Evolutionary conservation across 1,284 basidiomycete species (phyloP).

Genomic region (Acaromyces ingoldii): DNA sequence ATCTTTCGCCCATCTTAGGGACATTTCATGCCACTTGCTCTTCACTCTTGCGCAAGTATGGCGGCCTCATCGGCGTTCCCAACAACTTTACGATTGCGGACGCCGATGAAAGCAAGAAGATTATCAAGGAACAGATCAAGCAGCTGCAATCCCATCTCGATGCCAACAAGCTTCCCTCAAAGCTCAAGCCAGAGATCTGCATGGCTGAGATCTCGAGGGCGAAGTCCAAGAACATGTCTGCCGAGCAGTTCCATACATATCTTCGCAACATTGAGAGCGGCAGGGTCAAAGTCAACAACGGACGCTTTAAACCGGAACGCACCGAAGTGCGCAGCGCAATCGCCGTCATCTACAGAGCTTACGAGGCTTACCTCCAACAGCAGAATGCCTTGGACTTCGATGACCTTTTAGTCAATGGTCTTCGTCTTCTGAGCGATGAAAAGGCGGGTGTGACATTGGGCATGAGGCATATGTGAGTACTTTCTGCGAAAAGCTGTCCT

Average conservation of each 20-base stretch:
- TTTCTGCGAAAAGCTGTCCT: neutral
- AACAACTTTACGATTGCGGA: conserved; percentile 80
- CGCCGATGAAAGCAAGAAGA: conserved; percentile 70
- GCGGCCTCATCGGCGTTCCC: conserved; percentile 61
- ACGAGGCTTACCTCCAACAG: conserved; percentile 62
- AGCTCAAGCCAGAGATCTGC: conserved; percentile 64
- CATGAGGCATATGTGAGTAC: conserved; percentile 59
- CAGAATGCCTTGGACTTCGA: conserved; percentile 82
- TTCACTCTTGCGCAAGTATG: conserved; percentile 65
- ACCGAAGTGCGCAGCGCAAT: conserved; percentile 5
- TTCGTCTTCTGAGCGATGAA: conserved; percentile 61
- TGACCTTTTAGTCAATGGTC: conserved; percentile 70
- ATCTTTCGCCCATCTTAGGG: conserved; percentile 54
- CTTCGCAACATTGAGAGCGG: neutral
- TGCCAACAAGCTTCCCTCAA: conserved; percentile 59
- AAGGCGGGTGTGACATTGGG: conserved; percentile 60
- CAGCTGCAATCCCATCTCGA: conserved; percentile 55
- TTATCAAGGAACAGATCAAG: conserved; percentile 64
- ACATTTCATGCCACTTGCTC: conserved; percentile 82
- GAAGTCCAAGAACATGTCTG: conserved; percentile 67
- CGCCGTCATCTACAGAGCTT: conserved; percentile 62
- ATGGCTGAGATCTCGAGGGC: conserved; percentile 70
- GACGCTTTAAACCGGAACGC: neutral
- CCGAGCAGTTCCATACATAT: conserved; percentile 49
- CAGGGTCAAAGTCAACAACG: neutral